These are phyloP conservation scores for Arachnomyces sp. DNA, from an alignment of 2,329 filamentous ascomycete species.

Conservation along the genomic window DNA sequence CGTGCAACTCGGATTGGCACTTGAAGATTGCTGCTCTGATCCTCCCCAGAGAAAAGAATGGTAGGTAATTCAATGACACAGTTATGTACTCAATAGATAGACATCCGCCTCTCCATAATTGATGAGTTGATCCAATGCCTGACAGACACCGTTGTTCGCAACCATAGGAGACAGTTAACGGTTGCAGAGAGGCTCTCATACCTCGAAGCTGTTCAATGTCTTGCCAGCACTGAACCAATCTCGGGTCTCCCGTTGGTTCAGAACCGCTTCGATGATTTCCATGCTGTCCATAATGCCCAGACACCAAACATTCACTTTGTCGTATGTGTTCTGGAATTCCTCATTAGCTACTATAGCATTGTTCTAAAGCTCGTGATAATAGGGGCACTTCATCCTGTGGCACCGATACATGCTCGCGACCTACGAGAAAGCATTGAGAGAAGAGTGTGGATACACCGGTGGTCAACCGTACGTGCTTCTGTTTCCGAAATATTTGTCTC, in stretches of 20 bases:
- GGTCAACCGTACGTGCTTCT: conserved; percentile 29
- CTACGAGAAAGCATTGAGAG: conserved; percentile 35
- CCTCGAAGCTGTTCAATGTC: conserved; percentile 11
- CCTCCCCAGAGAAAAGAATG: conserved; percentile 14
- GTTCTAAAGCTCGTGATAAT: conserved; percentile 4
- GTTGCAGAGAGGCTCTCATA: conserved; percentile 6
- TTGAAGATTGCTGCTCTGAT: conserved; percentile 9
- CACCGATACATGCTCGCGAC: conserved; percentile 36
- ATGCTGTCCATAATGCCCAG: conserved; percentile 12
- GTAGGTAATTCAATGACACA: conserved; percentile 6
- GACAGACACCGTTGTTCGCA: not conserved
- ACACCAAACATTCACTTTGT: conserved; percentile 13
- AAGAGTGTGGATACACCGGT: conserved; percentile 38
- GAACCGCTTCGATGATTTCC: conserved; percentile 13
- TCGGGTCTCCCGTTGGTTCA: conserved; percentile 9
- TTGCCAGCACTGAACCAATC: conserved; percentile 8
- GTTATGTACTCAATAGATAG: no score
- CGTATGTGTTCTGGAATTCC: conserved; percentile 1
- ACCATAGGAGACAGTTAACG: conserved; percentile 9
- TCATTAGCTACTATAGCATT: conserved; percentile 3
- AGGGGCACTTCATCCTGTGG: conserved; percentile 32
- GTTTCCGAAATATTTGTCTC: no score
- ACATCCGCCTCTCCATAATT: no score
- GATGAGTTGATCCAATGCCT: no score
- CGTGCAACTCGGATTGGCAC: not conserved